Evolutionary conservation across 345 rosid species (phyloP), one percentile per base, ranked within the genome.

Genomic region (Murraya paniculata): DNA sequence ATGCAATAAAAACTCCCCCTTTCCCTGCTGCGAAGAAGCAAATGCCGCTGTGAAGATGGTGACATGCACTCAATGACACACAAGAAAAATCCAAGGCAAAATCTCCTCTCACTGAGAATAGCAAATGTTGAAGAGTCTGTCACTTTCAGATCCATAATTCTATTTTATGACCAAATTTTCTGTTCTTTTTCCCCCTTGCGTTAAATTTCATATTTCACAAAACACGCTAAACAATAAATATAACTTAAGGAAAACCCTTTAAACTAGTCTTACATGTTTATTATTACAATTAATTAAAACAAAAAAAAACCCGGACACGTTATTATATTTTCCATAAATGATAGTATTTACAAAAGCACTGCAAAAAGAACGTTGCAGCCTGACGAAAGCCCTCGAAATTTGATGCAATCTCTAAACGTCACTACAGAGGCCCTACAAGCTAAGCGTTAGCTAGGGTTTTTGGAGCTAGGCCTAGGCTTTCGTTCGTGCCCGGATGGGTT

Each of bases 361-460:
- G 80, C 83, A 75, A 80, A 85, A 82, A 70, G 83, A 85, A 82
- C 82, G 80, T 82, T 53, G 65, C 57, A 82, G 81, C 11, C 28
- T 71, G 81, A 82, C 19, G 83, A 77, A 5, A 71, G 48, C 50
- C 24, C 78, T 53, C 35, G 6, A 36, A 62, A 55, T 0, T 18
- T 77, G 81, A 80, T 75, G 77, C 75, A 60, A 79, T 33, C 48
- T 24, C 21, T 39, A 4, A 16, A 28, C 64, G 76, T 81, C 83
- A 71, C 61, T 22, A 33, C 80, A 33, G 65, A 5, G 38, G 13
- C 70, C 53, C 69, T 39, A 35, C 4, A 11, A 1, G 11, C 14
- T n/a, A n/a, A 6, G 27, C 25, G 0, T 7, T 6, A 62, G 7
- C 21, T 74, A 45, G 67, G 38, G n/a, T 73, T 59, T 36, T 13